A percentile compares a stretch with the other conserved stretches of the same genome.
These are phyloP conservation scores for Colletotrichum sp. DNA, from an alignment of 2,329 filamentous ascomycete genomes.

Conservation along the genomic window DNA sequence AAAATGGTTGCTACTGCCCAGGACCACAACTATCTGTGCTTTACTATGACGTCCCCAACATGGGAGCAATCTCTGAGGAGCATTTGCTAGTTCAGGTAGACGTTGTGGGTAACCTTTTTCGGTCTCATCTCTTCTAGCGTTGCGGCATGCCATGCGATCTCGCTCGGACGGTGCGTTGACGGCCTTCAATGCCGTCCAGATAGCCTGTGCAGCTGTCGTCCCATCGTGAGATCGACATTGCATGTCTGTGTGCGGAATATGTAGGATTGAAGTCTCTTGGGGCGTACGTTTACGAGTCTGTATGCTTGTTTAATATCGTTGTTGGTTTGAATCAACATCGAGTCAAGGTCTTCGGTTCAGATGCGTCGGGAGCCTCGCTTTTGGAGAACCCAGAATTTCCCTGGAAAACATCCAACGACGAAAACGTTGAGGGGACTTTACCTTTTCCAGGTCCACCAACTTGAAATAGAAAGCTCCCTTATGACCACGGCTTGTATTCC, in stretches of 20 bases:
- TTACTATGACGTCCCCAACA: background rate
- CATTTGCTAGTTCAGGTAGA: background rate
- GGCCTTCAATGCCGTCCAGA: background rate
- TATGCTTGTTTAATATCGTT: background rate
- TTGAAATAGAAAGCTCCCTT: background rate
- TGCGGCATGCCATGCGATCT: background rate
- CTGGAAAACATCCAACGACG: background rate
- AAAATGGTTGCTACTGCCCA: background rate
- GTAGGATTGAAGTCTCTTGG: background rate
- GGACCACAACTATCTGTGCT: background rate
- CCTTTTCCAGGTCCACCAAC: background rate
- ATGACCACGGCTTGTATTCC: background rate
- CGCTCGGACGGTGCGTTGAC: background rate
- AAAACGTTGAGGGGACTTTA: background rate
- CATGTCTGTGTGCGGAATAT: background rate
- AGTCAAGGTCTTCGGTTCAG: rapidly evolving
- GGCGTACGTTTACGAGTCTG: background rate
- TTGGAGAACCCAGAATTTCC: background rate
- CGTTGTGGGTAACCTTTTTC: background rate
- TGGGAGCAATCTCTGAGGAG: background rate
- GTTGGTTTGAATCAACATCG: background rate
- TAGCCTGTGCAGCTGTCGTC: background rate
- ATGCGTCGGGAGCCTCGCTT: background rate
- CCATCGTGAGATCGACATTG: background rate
- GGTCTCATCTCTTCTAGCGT: background rate